Evolutionary conservation across 2,329 filamentous ascomycete species (phyloP).

Genomic region (Verticillium nonalfalfae): DNA sequence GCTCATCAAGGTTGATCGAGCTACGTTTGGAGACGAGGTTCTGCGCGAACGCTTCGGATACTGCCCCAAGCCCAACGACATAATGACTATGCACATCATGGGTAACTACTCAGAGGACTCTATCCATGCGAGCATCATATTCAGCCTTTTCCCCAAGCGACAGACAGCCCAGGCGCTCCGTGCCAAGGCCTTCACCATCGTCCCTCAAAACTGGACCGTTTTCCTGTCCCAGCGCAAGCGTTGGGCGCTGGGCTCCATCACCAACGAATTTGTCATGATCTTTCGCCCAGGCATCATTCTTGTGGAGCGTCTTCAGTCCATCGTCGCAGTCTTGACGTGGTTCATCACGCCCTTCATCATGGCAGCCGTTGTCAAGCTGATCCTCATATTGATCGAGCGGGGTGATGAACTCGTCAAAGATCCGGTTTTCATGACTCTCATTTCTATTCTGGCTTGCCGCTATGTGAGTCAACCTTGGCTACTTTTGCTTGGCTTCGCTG

Average conservation of each 20-base stretch:
- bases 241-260: slow-evolving; percentile 40
- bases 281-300: slow-evolving; percentile 32
- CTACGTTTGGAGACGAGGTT: slow-evolving; percentile 39
- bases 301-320: slow-evolving; percentile 36
- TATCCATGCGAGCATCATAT: slow-evolving; percentile 41
- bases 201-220: slow-evolving; percentile 36
- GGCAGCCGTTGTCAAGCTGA: slow-evolving; percentile 27
- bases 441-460: slow-evolving; percentile 27
- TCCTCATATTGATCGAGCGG: slow-evolving; percentile 24
- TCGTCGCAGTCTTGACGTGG: slow-evolving; percentile 40
- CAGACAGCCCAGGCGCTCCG: slow-evolving; percentile 38
- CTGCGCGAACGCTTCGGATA: slow-evolving; percentile 40
- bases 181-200: slow-evolving; percentile 39
- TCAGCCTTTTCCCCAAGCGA: slow-evolving; percentile 35
- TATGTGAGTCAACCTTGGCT: slow-evolving; percentile 26
- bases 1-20: slow-evolving; percentile 40
- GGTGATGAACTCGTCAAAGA: slow-evolving; percentile 25
- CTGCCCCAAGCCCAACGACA: slow-evolving; percentile 39
- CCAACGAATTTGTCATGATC: slow-evolving; percentile 43
- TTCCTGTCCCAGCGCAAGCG: slow-evolving; percentile 42
- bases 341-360: slow-evolving; percentile 37
- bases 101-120: slow-evolving; percentile 42
- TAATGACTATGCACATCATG: slow-evolving; percentile 41
- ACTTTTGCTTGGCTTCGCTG: not conserved
- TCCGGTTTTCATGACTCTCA: slow-evolving; percentile 28